A percentile compares a stretch with the other conserved stretches of the same genome.
These are phyloP conservation scores for Vigna mungo DNA, from an alignment of 306 rosid genomes.

Conservation along the genomic window DNA sequence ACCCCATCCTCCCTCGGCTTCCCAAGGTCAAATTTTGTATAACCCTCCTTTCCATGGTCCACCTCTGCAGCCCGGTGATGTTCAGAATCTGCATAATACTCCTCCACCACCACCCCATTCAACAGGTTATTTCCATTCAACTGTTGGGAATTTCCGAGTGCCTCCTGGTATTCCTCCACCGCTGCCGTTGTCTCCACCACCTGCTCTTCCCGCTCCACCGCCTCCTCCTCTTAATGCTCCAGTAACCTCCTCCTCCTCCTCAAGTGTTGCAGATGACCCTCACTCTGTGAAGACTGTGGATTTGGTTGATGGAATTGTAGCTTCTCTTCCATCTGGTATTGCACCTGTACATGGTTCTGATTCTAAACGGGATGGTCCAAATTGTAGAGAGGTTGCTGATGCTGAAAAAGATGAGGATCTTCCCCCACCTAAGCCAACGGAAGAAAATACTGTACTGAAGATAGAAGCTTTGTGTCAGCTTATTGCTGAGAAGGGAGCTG, in stretches of 20 bases:
- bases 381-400: slow-evolving; percentile 46
- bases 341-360: slow-evolving; percentile 35
- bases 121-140: slow-evolving; percentile 39
- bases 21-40: slow-evolving; percentile 59
- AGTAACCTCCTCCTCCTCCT: slow-evolving; percentile 46
- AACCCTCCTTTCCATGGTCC: slow-evolving; percentile 42
- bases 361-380: slow-evolving; percentile 47
- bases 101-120: slow-evolving; percentile 56
- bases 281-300: slow-evolving; percentile 24
- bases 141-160: slow-evolving; percentile 53
- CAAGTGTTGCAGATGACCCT: slow-evolving; percentile 29
- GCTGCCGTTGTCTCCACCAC: slow-evolving; percentile 61
- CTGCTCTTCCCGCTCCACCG: slow-evolving; percentile 52
- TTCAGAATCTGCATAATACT: slow-evolving; percentile 50
- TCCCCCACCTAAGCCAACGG: slow-evolving; percentile 55
- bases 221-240: slow-evolving; percentile 51
- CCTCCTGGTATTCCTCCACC: slow-evolving; percentile 52
- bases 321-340: slow-evolving; percentile 44
- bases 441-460: slow-evolving; percentile 49
- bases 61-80: slow-evolving; percentile 52
- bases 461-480: slow-evolving; percentile 64
- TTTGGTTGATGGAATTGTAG: slow-evolving; percentile 40
- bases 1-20: slow-evolving; percentile 46
- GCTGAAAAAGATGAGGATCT: slow-evolving; percentile 46
- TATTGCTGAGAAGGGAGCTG: slow-evolving; percentile 57